These are phyloP conservation scores for Carex myosuroides DNA, from an alignment of 176 grass and related monocot species.

Conservation along the genomic window DNA sequence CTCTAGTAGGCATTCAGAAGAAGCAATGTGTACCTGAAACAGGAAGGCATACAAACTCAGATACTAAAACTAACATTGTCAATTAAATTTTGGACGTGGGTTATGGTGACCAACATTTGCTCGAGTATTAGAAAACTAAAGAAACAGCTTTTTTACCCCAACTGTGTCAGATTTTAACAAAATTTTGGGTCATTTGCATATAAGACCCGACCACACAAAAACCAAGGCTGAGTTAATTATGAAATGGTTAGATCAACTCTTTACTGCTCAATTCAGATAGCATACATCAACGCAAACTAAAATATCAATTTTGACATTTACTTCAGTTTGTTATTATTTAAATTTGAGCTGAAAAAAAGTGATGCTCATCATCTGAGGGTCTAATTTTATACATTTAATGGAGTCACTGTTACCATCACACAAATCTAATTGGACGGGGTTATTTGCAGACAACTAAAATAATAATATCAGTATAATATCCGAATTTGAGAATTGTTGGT, in stretches of 20 bases:
- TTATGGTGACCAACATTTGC: not conserved
- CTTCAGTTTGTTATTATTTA: not conserved
- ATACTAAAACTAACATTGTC: not conserved
- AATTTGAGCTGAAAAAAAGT: not conserved
- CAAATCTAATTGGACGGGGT: not conserved
- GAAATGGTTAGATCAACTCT: too few relatives aligned
- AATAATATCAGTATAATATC: not conserved
- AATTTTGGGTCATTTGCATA: not conserved
- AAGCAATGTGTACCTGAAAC: slow-evolving; percentile 72
- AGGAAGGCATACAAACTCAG: not conserved
- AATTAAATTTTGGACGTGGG: not conserved
- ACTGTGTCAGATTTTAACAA: not conserved
- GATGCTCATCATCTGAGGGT: not conserved
- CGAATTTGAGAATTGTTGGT: not conserved
- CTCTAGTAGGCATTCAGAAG: slow-evolving; percentile 76
- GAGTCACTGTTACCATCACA: not conserved
- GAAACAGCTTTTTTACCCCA: not conserved
- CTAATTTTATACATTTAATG: not conserved
- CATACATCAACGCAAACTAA: not conserved
- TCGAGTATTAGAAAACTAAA: not conserved
- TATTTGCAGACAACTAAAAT: not conserved
- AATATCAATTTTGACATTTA: slow-evolving; percentile 9
- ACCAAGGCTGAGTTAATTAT: not conserved
- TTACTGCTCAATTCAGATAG: too few relatives aligned
- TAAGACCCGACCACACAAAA: not conserved